Evolutionary conservation across 345 rosid species (phyloP).

Genomic region (Brassica juncea): DNA sequence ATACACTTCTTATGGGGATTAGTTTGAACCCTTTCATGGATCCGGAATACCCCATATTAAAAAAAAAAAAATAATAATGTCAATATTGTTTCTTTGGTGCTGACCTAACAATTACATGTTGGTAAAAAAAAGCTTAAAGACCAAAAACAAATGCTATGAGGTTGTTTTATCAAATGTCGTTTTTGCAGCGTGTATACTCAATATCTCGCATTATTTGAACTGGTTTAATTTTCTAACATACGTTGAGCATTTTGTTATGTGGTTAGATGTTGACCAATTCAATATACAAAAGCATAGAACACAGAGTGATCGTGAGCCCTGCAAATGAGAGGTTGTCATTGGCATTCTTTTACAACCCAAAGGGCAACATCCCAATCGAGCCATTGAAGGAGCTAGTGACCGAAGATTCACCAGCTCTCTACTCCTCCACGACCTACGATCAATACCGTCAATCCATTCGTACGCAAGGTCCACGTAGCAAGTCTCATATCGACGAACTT

Average conservation of each 20-base stretch:
- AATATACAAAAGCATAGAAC: slow-evolving; percentile 85
- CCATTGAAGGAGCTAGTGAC: slow-evolving; percentile 72
- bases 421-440: slow-evolving; percentile 73
- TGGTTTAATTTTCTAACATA: neutral
- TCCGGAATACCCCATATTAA: too few relatives aligned
- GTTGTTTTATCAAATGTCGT: too few relatives aligned
- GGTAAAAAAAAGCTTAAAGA: too few relatives aligned
- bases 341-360: slow-evolving; percentile 94
- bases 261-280: slow-evolving; percentile 80
- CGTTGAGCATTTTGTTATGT: neutral
- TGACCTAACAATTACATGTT: too few relatives aligned
- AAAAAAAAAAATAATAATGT: too few relatives aligned
- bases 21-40: too few relatives aligned
- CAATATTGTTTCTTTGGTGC: too few relatives aligned
- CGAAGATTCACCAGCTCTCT: slow-evolving; percentile 50
- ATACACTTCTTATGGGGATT: too few relatives aligned
- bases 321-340: slow-evolving; percentile 61
- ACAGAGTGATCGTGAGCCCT: slow-evolving; percentile 75
- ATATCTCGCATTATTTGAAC: neutral
- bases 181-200: neutral
- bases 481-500: slow-evolving; percentile 74
- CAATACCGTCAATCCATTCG: slow-evolving; percentile 74
- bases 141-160: too few relatives aligned
- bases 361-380: slow-evolving; percentile 62
- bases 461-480: slow-evolving; percentile 70